Percentiles rank a stretch among this genome's conserved stretches.
Evolutionary conservation across 768 basidiomycete genomes (phyloP).

Genomic region (Holtermanniella nyarrowii): DNA sequence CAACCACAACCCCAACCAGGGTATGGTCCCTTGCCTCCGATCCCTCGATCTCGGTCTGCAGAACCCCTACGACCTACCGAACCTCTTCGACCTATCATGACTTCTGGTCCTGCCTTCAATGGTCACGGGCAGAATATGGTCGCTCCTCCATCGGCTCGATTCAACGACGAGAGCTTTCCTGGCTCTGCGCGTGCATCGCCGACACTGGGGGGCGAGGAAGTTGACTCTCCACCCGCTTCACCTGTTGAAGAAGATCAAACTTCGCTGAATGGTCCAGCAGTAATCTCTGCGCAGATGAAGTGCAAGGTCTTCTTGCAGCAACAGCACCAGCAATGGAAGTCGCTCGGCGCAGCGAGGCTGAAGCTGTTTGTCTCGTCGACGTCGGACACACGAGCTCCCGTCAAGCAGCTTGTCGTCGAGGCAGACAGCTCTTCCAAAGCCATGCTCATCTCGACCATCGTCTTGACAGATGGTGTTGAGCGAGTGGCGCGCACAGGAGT

Average conservation of each 20-base stretch:
- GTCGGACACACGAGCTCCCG: constrained; percentile 67
- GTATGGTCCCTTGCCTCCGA: background rate
- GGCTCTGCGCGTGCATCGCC: constrained; percentile 1
- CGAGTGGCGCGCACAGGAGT: constrained; percentile 97
- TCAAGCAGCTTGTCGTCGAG: constrained; percentile 94
- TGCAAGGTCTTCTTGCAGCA: constrained; percentile 97
- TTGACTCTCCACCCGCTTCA: constrained; percentile 58
- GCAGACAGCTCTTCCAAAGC: constrained; percentile 60
- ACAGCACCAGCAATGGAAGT: constrained; percentile 91
- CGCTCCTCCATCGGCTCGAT: constrained; percentile 31
- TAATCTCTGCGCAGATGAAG: constrained; percentile 82
- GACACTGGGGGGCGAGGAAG: constrained; percentile 33
- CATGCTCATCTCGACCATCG: constrained; percentile 85
- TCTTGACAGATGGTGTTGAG: constrained; percentile 91
- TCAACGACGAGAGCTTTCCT: constrained; percentile 12
- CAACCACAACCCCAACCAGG: no score
- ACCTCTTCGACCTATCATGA: no score
- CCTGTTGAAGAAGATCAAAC: constrained; percentile 54
- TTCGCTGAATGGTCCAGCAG: constrained; percentile 55
- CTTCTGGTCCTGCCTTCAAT: no score
- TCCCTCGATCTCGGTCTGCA: constrained; percentile 38
- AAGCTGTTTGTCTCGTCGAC: constrained; percentile 64
- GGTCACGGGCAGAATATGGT: background rate
- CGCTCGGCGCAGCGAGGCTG: constrained; percentile 73
- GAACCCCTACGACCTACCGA: constrained; percentile 34